Percentiles rank a stretch among this genome's conserved stretches.
These are phyloP conservation scores for Microcyclosporella mali DNA, from an alignment of 2,329 filamentous ascomycete species.

Conservation along the genomic window DNA sequence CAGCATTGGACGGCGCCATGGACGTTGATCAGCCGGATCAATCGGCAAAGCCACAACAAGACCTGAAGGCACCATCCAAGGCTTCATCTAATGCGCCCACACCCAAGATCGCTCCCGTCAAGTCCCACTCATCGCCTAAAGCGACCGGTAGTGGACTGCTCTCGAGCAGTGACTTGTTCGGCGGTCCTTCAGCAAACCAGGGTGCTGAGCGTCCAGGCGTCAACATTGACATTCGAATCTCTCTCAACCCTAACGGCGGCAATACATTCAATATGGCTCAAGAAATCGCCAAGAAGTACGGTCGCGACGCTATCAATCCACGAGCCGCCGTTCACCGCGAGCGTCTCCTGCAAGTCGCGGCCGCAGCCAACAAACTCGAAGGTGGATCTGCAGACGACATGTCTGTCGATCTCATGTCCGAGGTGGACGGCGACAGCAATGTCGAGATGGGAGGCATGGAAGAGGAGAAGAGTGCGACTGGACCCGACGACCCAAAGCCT, in stretches of 20 bases:
- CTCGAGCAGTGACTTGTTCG: constrained; percentile 56
- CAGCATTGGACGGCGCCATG: constrained; percentile 26
- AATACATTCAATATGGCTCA: constrained; percentile 94
- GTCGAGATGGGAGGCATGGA: constrained; percentile 74
- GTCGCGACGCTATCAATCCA: constrained; percentile 88
- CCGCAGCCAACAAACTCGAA: constrained; percentile 79
- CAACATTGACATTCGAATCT: constrained; percentile 81
- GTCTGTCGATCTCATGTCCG: constrained; percentile 64
- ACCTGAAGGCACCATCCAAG: constrained; percentile 22
- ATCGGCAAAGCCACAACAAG: constrained; percentile 13
- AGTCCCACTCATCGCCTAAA: constrained; percentile 17
- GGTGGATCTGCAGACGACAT: constrained; percentile 72
- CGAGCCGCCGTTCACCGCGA: constrained; percentile 83
- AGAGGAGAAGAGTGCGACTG: constrained; percentile 54
- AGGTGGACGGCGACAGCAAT: constrained; percentile 68
- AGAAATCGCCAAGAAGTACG: constrained; percentile 87
- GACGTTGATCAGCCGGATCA: constrained; percentile 25
- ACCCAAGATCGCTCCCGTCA: constrained; percentile 39
- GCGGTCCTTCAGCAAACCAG: constrained; percentile 44
- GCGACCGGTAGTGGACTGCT: constrained; percentile 59
- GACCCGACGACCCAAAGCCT: constrained; percentile 65
- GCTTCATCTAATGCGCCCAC: constrained; percentile 25
- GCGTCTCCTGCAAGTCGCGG: constrained; percentile 79
- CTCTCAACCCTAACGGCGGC: constrained; percentile 73
- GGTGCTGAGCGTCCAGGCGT: constrained; percentile 45